Base-by-base conservation (phyloP, 352 stramenopile genomes). In the Globisporangium cystogenes region DNA sequence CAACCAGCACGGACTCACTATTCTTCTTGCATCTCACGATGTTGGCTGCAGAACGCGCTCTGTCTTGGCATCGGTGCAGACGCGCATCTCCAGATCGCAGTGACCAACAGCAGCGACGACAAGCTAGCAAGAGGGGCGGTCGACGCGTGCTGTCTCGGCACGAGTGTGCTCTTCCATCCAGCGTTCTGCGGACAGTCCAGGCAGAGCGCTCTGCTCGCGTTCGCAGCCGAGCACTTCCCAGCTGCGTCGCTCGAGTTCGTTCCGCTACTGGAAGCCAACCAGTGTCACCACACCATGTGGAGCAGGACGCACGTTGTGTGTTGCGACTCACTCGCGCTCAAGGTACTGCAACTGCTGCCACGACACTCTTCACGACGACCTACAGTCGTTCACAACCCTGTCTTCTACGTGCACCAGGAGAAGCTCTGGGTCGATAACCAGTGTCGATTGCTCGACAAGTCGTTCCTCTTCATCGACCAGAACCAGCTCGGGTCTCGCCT, bases 381-480 rank as follows among this genome's bases (percentile, higher is more conserved):
- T 43, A 7, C 3, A 5, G 26, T 29, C 26, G 26, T 5, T 29
- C 5, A 29, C 26, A 5, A 29, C 5, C 26, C 26, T 29, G 26
- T 29, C 26, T 29, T 21, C 7, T 15, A 43, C 10, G 3, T 47
- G 14, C 54, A n/a, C n/a, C n/a, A 72, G 60, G 41, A 52, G 7
- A 43, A 52, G 21, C 39, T 55, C 14, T 60, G 54, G 53, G 21
- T 72, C 47, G 64, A 72, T 35, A 54, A 48, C 1, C 48, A 69
- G 14, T 60, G 56, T n/a, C 60, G 49, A 24, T 27, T 37, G 18
- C 55, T 60, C 46, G 41, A 57, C 12, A 72, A 66, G 51, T 33
- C 64, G 8, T 55, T 66, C 7, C 12, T 72, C 5, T 42, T 59
- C 20, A 42, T 23, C 7, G 44, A 49, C 27, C 45, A 57, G 16